Evolutionary conservation across 1,284 basidiomycete genomes (phyloP).

Genomic region (Pyrrhoderma lamaoense): DNA sequence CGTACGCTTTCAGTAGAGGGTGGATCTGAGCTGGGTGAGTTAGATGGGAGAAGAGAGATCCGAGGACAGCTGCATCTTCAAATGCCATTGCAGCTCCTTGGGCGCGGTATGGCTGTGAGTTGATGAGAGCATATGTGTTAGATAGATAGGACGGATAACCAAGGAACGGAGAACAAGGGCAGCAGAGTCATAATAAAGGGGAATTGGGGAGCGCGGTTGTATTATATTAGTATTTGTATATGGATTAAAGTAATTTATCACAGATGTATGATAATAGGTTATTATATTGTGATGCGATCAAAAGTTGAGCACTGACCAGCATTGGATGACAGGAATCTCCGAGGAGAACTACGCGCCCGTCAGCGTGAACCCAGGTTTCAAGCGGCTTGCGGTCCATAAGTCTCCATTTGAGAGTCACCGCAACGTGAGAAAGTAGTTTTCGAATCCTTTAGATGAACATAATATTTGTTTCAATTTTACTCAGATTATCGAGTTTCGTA

Average conservation of each 20-base stretch:
- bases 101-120: constrained; percentile 51
- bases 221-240: no score
- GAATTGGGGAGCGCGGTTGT: no score
- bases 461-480: not conserved
- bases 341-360: constrained; percentile 40
- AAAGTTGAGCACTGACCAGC: constrained; percentile 41
- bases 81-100: constrained; percentile 65
- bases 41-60: constrained; percentile 47
- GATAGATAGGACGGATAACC: no score
- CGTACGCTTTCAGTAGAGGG: constrained; percentile 44
- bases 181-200: no score
- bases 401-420: constrained; percentile 41
- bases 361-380: constrained; percentile 43
- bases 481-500: not conserved
- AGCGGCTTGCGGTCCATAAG: constrained; percentile 44
- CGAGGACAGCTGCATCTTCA: constrained; percentile 59
- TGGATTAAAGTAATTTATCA: no score
- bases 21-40: constrained; percentile 34
- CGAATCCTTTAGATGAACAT: constrained; percentile 30
- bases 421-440: constrained; percentile 41
- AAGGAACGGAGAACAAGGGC: no score
- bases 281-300: no score
- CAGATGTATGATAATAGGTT: no score
- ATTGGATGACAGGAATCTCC: constrained; percentile 60
- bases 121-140: no score